These are phyloP conservation scores for Epichloe brachyelytri DNA, from an alignment of 2,329 filamentous ascomycete species.

Conservation along the genomic window DNA sequence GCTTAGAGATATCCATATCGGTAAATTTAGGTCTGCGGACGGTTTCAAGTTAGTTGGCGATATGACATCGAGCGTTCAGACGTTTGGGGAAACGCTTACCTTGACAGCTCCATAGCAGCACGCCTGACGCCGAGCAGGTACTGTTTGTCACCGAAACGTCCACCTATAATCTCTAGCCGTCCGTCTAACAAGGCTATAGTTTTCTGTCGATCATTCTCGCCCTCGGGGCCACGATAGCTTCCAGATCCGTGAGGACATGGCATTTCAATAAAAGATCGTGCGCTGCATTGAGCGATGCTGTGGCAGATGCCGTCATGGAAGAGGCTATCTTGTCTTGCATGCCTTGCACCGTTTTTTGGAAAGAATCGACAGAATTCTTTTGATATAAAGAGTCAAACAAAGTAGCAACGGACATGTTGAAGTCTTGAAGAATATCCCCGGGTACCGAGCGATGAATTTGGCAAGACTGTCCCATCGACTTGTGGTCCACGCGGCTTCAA, in stretches of 20 bases:
- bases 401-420: constrained; percentile 66
- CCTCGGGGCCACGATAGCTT: constrained; percentile 51
- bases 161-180: constrained; percentile 78
- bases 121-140: constrained; percentile 78
- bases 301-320: constrained; percentile 63
- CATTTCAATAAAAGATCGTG: constrained; percentile 78
- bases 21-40: constrained; percentile 42
- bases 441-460: constrained; percentile 47
- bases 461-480: constrained; percentile 66
- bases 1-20: constrained; percentile 61
- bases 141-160: constrained; percentile 85
- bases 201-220: constrained; percentile 24
- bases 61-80: too few relatives aligned
- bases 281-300: constrained; percentile 68
- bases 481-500: constrained; percentile 87
- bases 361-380: constrained; percentile 34
- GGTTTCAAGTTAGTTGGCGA: background rate
- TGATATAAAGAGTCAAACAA: constrained; percentile 46
- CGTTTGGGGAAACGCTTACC: constrained; percentile 29
- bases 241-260: constrained; percentile 78
- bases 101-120: constrained; percentile 71
- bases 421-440: constrained; percentile 42
- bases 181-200: constrained; percentile 40
- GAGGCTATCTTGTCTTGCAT: constrained; percentile 60
- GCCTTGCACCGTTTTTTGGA: constrained; percentile 43